Evolutionary conservation across 2,329 filamentous ascomycete species (phyloP).

Genomic region (Claviceps sp.): DNA sequence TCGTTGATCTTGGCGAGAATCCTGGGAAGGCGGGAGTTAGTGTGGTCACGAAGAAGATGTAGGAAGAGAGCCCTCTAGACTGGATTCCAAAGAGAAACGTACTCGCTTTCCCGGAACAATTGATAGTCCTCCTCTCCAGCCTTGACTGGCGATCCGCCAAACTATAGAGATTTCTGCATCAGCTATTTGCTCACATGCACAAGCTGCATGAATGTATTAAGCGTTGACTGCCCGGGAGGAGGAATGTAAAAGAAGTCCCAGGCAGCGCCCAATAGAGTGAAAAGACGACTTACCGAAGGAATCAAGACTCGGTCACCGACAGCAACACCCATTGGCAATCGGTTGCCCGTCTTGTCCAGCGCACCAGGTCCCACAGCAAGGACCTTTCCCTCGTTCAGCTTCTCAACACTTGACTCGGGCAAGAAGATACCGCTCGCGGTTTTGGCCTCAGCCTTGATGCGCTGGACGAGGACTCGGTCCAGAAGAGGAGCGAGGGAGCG

Average conservation of each 20-base stretch:
- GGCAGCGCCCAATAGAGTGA: background rate
- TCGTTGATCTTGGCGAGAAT: slow-evolving; percentile 99
- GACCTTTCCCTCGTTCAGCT: slow-evolving; percentile 95
- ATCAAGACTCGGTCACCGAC: slow-evolving; percentile 90
- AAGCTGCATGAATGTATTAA: too few relatives aligned
- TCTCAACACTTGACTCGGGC: slow-evolving; percentile 91
- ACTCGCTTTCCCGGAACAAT: slow-evolving; percentile 97
- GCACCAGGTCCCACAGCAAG: slow-evolving; percentile 86
- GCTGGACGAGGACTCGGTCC: slow-evolving; percentile 96
- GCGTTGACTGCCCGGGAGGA: background rate
- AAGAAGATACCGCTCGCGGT: slow-evolving; percentile 96
- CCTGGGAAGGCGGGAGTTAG: slow-evolving; percentile 31
- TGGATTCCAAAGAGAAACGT: slow-evolving; percentile 31
- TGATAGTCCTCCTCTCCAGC: slow-evolving; percentile 94
- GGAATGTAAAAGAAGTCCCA: background rate
- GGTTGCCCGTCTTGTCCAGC: slow-evolving; percentile 78
- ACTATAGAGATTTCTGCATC: slow-evolving; percentile 35
- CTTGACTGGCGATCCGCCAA: slow-evolving; percentile 88
- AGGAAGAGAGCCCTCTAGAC: background rate
- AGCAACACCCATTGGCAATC: slow-evolving; percentile 68
- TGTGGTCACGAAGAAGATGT: background rate
- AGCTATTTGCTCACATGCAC: background rate
- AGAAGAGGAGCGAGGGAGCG: slow-evolving; percentile 89
- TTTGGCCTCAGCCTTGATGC: slow-evolving; percentile 93
- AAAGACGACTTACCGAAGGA: slow-evolving; percentile 56